Base-by-base conservation (phyloP, 1,139 yeast genomes). In the Hanseniaspora uvarum region DNA sequence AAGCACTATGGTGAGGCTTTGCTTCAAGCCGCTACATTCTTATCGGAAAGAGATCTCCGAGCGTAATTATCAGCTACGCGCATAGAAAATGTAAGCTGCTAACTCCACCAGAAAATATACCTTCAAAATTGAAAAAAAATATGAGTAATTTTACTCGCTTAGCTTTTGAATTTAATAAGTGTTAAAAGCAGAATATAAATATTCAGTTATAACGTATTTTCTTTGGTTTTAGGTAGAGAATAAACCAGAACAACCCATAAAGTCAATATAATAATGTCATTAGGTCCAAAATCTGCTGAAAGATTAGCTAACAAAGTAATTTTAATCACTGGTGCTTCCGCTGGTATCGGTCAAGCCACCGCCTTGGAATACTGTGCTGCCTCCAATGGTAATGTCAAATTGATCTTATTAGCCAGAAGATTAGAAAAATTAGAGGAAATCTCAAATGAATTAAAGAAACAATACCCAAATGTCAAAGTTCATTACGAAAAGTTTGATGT, bases 301-400 rank as follows among this genome's bases (percentile, higher is more conserved):
- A 67, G 72, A 61, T 63, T 70, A 31, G 61, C 66, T 56, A 81
- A 80, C 34, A 71, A 72, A 58, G 70, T 70, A 3, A 63, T 70
- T 43, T 65, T 71, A 47, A 71, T 72, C 56, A 71, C 75, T 3
- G 75, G 75, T 58, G 75, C 75, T 6, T 71, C 74, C 62, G 64
- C 81, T 67, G 66, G 78, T 66, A 84, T 84, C 61, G 94, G 94
- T 31, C 76, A 76, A 62, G 88, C 92, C 24, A 82, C 88, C 12
- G 94, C 94, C 3, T 63, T 71, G 37, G 88, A 83, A 63, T 80
- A 84, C 59, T 83, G 86, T 47, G 75, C 71, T 28, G 86, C 88
- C 14, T 72, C 89, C 18, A 71, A 79, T 53, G 94, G 94, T 46
- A 67, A 79, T 36, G 68, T 83, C 60, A 80, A 80, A 59, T 72